phyloP scores from a whole-genome alignment of 768 basidiomycete genomes.

The Tricholoma matsutake region DNA sequence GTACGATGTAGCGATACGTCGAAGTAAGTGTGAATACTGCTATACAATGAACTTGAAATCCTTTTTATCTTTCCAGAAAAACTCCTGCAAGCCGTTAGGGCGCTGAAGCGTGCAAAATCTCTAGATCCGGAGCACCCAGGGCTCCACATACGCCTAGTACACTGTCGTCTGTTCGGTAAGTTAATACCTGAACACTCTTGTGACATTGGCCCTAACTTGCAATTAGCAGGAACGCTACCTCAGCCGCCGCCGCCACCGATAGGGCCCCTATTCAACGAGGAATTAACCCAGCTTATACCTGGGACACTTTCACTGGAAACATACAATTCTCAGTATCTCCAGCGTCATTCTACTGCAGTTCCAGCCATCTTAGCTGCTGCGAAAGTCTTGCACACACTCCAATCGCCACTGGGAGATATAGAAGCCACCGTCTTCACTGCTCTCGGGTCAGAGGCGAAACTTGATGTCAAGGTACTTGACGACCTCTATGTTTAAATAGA shows the following conservation, averaged over 20 bases:
- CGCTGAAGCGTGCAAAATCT: conserved; percentile 54
- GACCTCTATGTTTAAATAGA: not conserved
- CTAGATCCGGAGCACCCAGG: conserved; percentile 59
- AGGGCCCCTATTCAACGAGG: conserved; percentile 46
- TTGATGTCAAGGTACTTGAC: conserved; percentile 45
- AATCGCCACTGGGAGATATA: conserved; percentile 52
- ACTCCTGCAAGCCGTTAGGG: conserved; percentile 72
- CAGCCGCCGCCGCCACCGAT: conserved; percentile 45
- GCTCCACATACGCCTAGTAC: conserved; percentile 66
- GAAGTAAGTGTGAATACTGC: conserved; percentile 51
- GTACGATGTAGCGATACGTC: conserved; percentile 81
- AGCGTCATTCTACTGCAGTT: conserved; percentile 50
- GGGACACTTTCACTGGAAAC: conserved; percentile 55
- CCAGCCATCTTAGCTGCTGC: conserved; percentile 63
- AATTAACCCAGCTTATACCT: conserved; percentile 52
- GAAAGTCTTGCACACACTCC: conserved; percentile 46
- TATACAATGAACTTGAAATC: not conserved
- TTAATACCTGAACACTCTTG: not conserved
- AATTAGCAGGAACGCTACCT: conserved; percentile 42
- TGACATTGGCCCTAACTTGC: not conserved
- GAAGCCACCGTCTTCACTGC: conserved; percentile 55
- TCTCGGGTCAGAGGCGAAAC: conserved; percentile 38
- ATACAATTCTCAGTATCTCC: conserved; percentile 75
- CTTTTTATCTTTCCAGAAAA: conserved; percentile 50
- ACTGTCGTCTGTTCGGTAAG: conserved; percentile 58